Percentiles rank a stretch among this genome's conserved stretches.
phyloP scores from a whole-genome alignment of 345 rosid species.

The Angophora floribunda region DNA sequence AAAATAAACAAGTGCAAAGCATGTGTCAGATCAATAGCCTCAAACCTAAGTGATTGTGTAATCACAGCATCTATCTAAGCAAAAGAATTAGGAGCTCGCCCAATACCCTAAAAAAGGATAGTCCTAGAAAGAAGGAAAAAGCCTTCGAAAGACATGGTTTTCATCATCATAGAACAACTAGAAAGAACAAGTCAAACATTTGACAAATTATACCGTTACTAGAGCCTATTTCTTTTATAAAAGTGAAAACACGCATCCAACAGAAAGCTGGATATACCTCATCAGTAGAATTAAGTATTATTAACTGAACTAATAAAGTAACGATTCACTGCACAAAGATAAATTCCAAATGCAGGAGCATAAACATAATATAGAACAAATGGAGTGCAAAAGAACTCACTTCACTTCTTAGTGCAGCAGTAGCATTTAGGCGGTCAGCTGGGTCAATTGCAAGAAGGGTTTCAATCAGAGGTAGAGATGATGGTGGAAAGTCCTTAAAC shows the following conservation, averaged over 20 bases:
- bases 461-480: conserved; percentile 59
- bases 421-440: conserved; percentile 54
- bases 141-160: background rate
- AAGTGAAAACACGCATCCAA: background rate
- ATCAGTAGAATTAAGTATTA: background rate
- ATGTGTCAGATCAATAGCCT: background rate
- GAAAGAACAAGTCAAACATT: background rate
- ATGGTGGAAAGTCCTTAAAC: conserved; percentile 61
- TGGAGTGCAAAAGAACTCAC: conserved; percentile 21
- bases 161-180: background rate
- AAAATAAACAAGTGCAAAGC: background rate
- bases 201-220: background rate
- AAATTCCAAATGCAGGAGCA: background rate
- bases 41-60: background rate
- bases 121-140: background rate
- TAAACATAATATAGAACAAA: background rate
- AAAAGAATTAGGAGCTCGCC: background rate
- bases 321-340: background rate
- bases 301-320: background rate
- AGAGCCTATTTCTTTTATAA: background rate
- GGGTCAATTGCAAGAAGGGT: conserved; percentile 73
- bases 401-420: conserved; percentile 59
- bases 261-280: background rate
- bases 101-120: background rate
- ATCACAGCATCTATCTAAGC: background rate